Percentiles rank a stretch among this genome's conserved stretches.
Evolutionary conservation across 139 green algal species (phyloP).

Genomic region (Diplosphaera chodatii): DNA sequence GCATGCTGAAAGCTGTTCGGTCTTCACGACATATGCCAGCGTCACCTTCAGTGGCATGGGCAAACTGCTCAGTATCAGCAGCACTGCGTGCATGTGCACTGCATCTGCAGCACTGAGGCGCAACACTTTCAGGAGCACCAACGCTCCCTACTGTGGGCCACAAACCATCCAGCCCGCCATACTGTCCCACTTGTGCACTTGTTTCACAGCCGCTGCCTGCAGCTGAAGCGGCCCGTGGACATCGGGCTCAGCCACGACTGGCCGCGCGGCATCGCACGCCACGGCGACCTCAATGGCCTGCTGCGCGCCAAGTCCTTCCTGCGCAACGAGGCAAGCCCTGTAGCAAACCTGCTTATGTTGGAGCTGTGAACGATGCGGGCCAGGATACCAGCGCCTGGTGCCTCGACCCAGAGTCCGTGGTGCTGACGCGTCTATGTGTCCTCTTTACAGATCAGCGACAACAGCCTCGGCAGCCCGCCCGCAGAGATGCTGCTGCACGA

Average conservation of each 20-base stretch:
- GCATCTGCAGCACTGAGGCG: no score
- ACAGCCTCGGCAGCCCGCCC: slow-evolving; percentile 62
- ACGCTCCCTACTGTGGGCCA: background rate
- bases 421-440: background rate
- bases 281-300: background rate
- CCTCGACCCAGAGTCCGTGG: no score
- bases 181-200: background rate
- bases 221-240: slow-evolving; percentile 68
- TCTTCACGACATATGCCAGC: no score
- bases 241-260: slow-evolving; percentile 97
- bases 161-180: background rate
- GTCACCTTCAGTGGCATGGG: no score
- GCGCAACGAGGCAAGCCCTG: background rate
- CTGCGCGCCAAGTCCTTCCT: background rate
- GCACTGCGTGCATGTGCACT: no score
- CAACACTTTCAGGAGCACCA: no score
- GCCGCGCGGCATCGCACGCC: slow-evolving; percentile 68
- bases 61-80: no score
- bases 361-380: no score
- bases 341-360: no score
- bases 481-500: slow-evolving; percentile 52
- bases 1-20: background rate
- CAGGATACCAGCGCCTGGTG: no score
- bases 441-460: slow-evolving; percentile 43
- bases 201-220: slow-evolving; percentile 5